phyloP scores from a whole-genome alignment of 1,139 yeast genomes.

The Scheffersomyces cryptocercus region DNA sequence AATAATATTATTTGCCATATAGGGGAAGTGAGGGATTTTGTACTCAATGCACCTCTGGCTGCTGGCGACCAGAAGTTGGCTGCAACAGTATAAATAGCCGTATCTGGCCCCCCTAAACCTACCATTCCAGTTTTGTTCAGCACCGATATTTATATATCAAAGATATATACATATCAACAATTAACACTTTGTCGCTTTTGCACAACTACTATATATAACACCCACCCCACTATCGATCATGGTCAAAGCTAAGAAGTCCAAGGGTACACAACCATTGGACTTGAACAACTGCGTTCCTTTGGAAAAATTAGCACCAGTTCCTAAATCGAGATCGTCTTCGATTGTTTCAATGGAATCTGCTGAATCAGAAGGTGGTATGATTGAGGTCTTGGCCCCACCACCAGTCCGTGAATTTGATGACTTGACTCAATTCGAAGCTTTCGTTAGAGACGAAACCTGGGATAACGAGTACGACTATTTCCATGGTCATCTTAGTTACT shows the following conservation, averaged over 20 bases:
- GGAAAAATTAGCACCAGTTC: conserved; percentile 41
- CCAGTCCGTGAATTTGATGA: conserved; percentile 60
- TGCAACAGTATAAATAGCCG: no score
- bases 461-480: conserved; percentile 71
- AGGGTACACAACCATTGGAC: conserved; percentile 23
- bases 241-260: conserved; percentile 1
- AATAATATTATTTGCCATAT: no score
- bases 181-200: background rate
- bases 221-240: conserved; percentile 6
- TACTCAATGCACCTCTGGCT: no score
- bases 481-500: conserved; percentile 65
- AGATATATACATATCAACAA: background rate
- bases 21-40: no score
- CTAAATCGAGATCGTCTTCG: conserved; percentile 30
- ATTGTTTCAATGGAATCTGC: conserved; percentile 34
- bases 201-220: conserved; percentile 1
- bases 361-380: conserved; percentile 28
- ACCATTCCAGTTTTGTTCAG: no score
- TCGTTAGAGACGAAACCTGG: conserved; percentile 70
- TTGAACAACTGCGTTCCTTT: conserved; percentile 42
- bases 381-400: conserved; percentile 38
- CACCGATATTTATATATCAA: no score
- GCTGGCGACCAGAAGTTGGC: no score
- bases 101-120: no score
- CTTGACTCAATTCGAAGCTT: conserved; percentile 61